These are phyloP conservation scores for Colletotrichum sp. DNA, from an alignment of 2,329 filamentous ascomycete species.

Conservation along the genomic window DNA sequence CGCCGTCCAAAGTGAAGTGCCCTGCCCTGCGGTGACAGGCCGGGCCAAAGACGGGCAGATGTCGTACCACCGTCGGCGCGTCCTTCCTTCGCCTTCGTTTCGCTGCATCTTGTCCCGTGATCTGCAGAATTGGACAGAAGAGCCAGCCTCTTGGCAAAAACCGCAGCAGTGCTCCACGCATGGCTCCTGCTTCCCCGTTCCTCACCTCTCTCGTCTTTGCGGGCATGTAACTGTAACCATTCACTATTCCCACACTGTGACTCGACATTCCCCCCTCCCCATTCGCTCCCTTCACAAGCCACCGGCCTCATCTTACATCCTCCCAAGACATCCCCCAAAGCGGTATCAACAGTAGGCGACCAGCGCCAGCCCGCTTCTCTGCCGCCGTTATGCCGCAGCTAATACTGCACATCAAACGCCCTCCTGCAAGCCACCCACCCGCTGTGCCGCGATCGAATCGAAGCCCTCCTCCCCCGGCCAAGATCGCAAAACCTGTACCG, in stretches of 20 bases:
- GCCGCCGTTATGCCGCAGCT: conserved; percentile 2
- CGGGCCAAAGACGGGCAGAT: neutral
- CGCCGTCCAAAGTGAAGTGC: neutral
- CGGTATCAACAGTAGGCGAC: neutral
- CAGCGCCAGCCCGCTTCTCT: neutral
- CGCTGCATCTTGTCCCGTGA: neutral
- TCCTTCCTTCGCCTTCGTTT: neutral
- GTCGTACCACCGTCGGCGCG: neutral
- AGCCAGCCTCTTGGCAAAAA: neutral
- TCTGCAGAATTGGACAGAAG: neutral
- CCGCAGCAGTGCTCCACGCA: neutral
- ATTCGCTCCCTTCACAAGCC: neutral
- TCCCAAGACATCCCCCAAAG: neutral
- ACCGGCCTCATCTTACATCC: conserved; percentile 6
- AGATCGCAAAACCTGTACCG: neutral
- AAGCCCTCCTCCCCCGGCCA: neutral
- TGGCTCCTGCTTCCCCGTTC: conserved; percentile 4
- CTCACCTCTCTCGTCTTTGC: neutral
- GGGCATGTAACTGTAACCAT: neutral
- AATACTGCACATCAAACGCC: neutral
- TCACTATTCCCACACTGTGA: neutral
- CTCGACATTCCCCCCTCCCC: neutral
- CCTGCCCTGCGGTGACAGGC: neutral
- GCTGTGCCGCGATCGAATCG: neutral
- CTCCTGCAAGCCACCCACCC: neutral